Evolutionary conservation across 2,329 filamentous ascomycete species (phyloP).

Genomic region (Clonostachys rhizophaga): DNA sequence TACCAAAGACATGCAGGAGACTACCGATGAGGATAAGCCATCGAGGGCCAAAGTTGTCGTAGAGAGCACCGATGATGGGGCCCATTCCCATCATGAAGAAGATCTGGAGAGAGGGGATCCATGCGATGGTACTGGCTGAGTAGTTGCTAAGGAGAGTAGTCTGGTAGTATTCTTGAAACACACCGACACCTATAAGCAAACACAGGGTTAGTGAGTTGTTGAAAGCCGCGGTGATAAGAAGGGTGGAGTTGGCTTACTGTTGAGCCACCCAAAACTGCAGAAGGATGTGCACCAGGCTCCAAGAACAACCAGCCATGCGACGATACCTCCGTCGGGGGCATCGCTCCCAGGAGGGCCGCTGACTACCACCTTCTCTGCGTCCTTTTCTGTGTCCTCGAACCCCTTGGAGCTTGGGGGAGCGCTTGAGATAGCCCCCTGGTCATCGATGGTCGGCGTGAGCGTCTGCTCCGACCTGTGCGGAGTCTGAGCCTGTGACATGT

Average conservation of each 20-base stretch:
- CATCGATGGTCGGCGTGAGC: too few relatives aligned
- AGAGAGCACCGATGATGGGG: constrained; percentile 58
- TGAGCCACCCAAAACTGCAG: constrained; percentile 32
- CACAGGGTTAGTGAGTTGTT: neutral
- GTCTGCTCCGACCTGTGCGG: too few relatives aligned
- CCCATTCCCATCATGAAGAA: constrained; percentile 48
- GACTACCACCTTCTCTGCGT: too few relatives aligned
- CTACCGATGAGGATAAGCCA: constrained; percentile 46
- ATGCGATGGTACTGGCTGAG: constrained; percentile 51
- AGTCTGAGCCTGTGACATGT: too few relatives aligned
- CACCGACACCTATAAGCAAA: constrained; percentile 24
- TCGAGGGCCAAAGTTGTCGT: constrained; percentile 58
- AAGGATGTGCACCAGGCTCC: constrained; percentile 34
- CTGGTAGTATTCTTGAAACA: constrained; percentile 57
- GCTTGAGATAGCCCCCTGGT: too few relatives aligned
- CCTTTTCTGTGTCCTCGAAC: too few relatives aligned
- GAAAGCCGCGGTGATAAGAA: neutral
- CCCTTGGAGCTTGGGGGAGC: too few relatives aligned
- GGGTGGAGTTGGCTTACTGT: constrained; percentile 7
- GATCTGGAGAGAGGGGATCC: constrained; percentile 54
- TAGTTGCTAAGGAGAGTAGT: constrained; percentile 38
- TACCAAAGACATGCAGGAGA: constrained; percentile 51
- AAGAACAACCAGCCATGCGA: constrained; percentile 31
- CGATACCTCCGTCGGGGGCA: constrained; percentile 14
- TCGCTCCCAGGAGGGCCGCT: neutral